Evolutionary conservation across 768 basidiomycete species (phyloP).

Genomic region (Pisolithus tinctorius): DNA sequence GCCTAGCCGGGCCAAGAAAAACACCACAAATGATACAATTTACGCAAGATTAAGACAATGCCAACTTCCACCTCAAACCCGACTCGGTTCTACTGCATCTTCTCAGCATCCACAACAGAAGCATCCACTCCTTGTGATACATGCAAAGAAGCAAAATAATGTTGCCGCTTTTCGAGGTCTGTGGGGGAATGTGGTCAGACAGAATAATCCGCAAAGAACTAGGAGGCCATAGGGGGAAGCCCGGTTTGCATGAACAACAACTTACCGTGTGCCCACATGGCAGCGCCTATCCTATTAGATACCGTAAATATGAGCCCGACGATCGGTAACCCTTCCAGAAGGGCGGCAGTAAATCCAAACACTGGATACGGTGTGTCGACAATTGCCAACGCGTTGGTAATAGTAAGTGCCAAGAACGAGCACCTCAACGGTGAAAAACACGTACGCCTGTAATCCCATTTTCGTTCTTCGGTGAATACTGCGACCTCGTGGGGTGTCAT

Average conservation of each 20-base stretch:
- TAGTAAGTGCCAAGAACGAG: neutral
- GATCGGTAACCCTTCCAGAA: constrained; percentile 78
- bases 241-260: neutral
- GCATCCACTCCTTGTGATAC: neutral
- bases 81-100: too few relatives aligned
- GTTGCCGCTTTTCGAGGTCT: constrained; percentile 61
- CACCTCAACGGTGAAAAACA: neutral
- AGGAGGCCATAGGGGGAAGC: too few relatives aligned
- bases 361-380: constrained; percentile 31
- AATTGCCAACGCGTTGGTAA: neutral
- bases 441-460: constrained; percentile 80
- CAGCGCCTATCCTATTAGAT: constrained; percentile 85
- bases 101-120: too few relatives aligned
- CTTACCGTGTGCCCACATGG: constrained; percentile 88
- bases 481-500: constrained; percentile 68
- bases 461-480: constrained; percentile 81
- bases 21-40: too few relatives aligned
- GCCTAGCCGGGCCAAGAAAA: too few relatives aligned
- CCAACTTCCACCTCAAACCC: too few relatives aligned
- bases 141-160: constrained; percentile 32
- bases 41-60: too few relatives aligned
- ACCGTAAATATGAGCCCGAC: constrained; percentile 76
- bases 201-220: neutral
- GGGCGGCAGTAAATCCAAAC: constrained; percentile 80
- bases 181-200: neutral